These are phyloP conservation scores for Arabidopsis suecica DNA, from an alignment of 345 rosid species.

Conservation along the genomic window DNA sequence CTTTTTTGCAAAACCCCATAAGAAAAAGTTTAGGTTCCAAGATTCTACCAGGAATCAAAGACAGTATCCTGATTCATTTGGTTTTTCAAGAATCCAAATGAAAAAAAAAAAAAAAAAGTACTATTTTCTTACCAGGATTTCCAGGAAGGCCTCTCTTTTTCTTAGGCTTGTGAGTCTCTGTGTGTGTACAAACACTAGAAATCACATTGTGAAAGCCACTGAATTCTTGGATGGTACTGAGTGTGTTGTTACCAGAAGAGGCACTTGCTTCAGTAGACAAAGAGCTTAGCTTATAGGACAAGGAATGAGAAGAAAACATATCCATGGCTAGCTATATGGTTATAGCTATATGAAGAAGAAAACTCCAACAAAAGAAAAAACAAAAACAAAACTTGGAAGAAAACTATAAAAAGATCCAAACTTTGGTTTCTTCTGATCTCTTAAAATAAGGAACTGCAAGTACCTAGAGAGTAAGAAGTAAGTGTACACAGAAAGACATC, in stretches of 20 bases:
- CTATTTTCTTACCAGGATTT: conserved; percentile 67
- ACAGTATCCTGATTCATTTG: conserved; percentile 9
- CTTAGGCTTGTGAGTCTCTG: conserved; percentile 60
- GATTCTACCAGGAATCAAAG: not conserved
- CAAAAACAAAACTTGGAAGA: conserved; percentile 36
- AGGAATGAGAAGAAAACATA: conserved; percentile 57
- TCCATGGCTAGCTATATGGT: conserved; percentile 48
- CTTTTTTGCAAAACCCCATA: not conserved
- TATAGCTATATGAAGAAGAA: conserved; percentile 43
- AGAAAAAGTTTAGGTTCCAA: not conserved
- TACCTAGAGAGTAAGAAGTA: conserved; percentile 53
- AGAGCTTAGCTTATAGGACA: conserved; percentile 66
- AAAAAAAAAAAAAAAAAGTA: not conserved
- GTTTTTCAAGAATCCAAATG: not conserved
- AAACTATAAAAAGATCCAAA: conserved; percentile 53
- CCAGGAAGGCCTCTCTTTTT: conserved; percentile 93
- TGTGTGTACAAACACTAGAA: conserved; percentile 48
- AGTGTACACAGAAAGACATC: conserved; percentile 61
- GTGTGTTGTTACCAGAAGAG: conserved; percentile 64
- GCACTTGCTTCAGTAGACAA: conserved; percentile 73
- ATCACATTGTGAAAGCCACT: conserved; percentile 49
- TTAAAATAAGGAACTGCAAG: conserved; percentile 47
- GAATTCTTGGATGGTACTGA: conserved; percentile 51
- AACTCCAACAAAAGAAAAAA: conserved; percentile 52
- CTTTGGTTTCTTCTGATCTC: conserved; percentile 52